Evolutionary conservation across 179 eudicot genomes (phyloP).

Genomic region (Corrigiola litoralis): DNA sequence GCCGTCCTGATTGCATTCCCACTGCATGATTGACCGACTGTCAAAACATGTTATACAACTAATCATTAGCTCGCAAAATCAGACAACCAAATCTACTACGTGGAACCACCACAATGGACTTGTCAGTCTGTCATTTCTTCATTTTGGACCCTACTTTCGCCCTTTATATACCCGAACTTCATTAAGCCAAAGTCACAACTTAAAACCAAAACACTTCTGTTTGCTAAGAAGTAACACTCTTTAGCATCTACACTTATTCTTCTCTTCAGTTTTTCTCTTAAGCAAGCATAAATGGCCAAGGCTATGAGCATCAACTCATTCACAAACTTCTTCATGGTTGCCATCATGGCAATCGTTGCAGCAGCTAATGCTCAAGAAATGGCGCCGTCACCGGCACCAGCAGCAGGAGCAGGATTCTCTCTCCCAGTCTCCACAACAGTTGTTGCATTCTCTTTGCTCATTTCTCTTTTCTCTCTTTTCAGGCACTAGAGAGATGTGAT

Average conservation of each 20-base stretch:
- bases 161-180: not conserved
- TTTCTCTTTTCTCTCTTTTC: slow-evolving; percentile 23
- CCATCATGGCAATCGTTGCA: not conserved
- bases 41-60: slow-evolving; percentile 1
- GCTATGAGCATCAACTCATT: slow-evolving; percentile 7
- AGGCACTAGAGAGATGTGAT: slow-evolving; percentile 13
- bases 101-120: not conserved
- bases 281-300: slow-evolving; percentile 11
- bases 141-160: not conserved
- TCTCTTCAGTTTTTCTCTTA: not conserved
- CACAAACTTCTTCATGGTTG: not conserved
- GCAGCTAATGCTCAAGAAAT: slow-evolving; percentile 12
- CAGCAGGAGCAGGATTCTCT: slow-evolving; percentile 39
- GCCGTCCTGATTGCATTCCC: no score
- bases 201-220: not conserved
- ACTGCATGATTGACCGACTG: not conserved
- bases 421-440: slow-evolving; percentile 26
- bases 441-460: slow-evolving; percentile 18
- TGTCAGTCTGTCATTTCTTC: not conserved
- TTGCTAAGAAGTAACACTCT: not conserved
- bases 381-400: slow-evolving; percentile 34
- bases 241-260: not conserved
- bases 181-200: no score
- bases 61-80: slow-evolving; percentile 13
- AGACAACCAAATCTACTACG: slow-evolving; percentile 3